A percentile compares a stretch with the other conserved stretches of the same genome.
phyloP scores from a whole-genome alignment of 208 protist genomes.

The Acanthamoeba triangularis region DNA sequence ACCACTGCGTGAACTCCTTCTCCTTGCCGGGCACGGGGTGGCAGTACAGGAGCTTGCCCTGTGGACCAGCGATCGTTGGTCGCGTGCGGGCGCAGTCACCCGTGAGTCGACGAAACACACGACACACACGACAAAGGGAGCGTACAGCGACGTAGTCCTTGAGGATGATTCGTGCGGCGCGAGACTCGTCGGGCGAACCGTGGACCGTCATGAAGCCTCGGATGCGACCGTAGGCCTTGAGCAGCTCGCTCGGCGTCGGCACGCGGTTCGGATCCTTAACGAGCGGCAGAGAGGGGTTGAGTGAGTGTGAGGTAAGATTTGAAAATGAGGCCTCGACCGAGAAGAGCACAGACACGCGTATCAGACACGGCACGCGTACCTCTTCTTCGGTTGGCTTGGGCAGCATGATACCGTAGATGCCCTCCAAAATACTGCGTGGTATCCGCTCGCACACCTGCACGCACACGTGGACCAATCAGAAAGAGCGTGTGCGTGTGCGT shows the following conservation, averaged over 20 bases:
- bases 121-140: no score
- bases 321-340: no score
- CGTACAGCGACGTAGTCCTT: slow-evolving; percentile 93
- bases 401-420: slow-evolving; percentile 83
- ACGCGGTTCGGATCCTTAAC: slow-evolving; percentile 79
- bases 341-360: background rate
- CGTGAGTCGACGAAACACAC: background rate
- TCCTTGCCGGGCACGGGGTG: slow-evolving; percentile 1
- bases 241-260: slow-evolving; percentile 83
- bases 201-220: slow-evolving; percentile 97
- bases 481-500: no score
- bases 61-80: background rate
- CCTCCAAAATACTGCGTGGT: slow-evolving; percentile 84
- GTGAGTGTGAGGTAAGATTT: no score
- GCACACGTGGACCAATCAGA: no score
- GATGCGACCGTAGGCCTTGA: slow-evolving; percentile 80
- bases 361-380: background rate
- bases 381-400: background rate
- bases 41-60: slow-evolving; percentile 62
- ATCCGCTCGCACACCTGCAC: slow-evolving; percentile 48
- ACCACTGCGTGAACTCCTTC: slow-evolving; percentile 50
- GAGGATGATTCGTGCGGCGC: slow-evolving; percentile 96
- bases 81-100: background rate
- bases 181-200: slow-evolving; percentile 95
- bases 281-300: no score